These are phyloP conservation scores for Alternaria arborescens DNA, from an alignment of 2,329 filamentous ascomycete species.

Conservation along the genomic window DNA sequence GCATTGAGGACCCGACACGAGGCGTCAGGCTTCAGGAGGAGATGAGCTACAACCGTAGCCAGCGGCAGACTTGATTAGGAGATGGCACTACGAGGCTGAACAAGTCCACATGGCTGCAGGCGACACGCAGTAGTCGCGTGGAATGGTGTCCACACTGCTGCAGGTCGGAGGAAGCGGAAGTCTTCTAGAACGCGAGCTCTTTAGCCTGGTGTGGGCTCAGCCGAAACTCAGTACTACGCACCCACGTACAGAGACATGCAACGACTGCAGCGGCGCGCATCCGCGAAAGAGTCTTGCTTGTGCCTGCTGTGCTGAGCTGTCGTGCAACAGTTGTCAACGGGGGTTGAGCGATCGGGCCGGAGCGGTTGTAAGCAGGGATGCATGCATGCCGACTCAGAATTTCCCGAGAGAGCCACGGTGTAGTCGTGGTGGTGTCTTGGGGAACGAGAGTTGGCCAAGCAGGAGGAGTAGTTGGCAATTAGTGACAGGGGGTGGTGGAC, in stretches of 20 bases:
- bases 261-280: background rate
- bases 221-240: slow-evolving; percentile 13
- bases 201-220: slow-evolving; percentile 10
- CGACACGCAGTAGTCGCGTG: slow-evolving; percentile 9
- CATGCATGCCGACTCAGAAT: slow-evolving; percentile 4
- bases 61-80: background rate
- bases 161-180: slow-evolving; percentile 15
- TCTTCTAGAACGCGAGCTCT: slow-evolving; percentile 24
- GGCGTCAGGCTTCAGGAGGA: background rate
- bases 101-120: slow-evolving; percentile 12
- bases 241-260: slow-evolving; percentile 3
- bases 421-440: background rate
- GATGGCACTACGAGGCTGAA: slow-evolving; percentile 7
- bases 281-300: slow-evolving; percentile 8
- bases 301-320: slow-evolving; percentile 14
- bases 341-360: slow-evolving; percentile 9
- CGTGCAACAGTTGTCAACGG: slow-evolving; percentile 9
- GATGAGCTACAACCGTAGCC: slow-evolving; percentile 3
- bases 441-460: background rate
- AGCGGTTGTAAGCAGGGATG: background rate
- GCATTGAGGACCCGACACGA: slow-evolving; percentile 2
- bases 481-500: background rate
- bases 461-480: background rate
- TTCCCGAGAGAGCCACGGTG: slow-evolving; percentile 5
- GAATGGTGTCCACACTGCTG: slow-evolving; percentile 10